phyloP scores from a whole-genome alignment of 768 basidiomycete species.

The Suillus lakei region DNA sequence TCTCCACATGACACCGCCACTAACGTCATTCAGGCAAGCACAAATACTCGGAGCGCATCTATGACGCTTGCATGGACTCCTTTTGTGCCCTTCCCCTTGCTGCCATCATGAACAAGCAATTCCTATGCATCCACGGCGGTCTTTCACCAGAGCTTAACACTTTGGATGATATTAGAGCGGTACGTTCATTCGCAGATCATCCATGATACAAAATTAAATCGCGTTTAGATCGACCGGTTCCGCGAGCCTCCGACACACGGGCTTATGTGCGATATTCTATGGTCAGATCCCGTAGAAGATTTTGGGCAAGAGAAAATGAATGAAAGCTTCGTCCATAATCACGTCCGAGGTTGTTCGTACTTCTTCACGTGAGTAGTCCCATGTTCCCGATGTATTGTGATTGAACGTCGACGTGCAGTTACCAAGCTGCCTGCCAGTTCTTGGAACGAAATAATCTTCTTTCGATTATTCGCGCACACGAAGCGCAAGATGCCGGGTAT shows the following conservation, averaged over 20 bases:
- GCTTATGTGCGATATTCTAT: conserved; percentile 97
- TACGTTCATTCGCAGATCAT: conserved; percentile 41
- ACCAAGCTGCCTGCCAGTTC: conserved; percentile 96
- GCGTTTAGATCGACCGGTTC: conserved; percentile 89
- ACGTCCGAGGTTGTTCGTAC: conserved; percentile 95
- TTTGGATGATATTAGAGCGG: conserved; percentile 89
- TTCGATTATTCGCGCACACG: conserved; percentile 97
- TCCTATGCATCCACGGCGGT: conserved; percentile 97
- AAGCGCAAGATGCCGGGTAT: conserved; percentile 98
- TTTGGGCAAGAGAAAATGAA: conserved; percentile 93
- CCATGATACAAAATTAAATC: conserved; percentile 2
- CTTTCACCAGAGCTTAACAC: conserved; percentile 95
- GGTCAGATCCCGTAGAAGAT: conserved; percentile 98
- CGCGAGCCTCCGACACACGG: conserved; percentile 97
- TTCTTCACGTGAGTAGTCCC: conserved; percentile 74
- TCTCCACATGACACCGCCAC: conserved; percentile 15
- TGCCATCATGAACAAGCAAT: conserved; percentile 99
- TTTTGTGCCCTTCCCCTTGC: conserved; percentile 96
- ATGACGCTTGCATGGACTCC: conserved; percentile 97
- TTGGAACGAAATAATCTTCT: conserved; percentile 95
- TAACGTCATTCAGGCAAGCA: conserved; percentile 75
- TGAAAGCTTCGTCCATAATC: conserved; percentile 94
- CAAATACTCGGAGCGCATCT: conserved; percentile 96
- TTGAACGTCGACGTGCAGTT: conserved; percentile 51
- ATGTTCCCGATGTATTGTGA: not conserved